phyloP scores from a whole-genome alignment of 331 rosid genomes.

The Dryas integrifolia region DNA sequence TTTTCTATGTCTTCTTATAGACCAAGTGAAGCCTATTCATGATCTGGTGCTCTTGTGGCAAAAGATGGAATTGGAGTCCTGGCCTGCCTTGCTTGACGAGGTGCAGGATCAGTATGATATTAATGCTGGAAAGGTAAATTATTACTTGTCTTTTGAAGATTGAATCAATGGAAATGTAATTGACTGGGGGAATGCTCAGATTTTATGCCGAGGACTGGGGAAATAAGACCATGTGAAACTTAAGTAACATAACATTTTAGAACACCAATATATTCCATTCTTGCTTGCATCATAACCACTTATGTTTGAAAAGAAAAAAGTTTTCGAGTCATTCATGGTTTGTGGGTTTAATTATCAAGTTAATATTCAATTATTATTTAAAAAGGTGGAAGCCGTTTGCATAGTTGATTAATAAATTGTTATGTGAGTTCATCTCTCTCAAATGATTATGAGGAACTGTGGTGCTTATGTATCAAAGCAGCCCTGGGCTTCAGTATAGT shows the following conservation, averaged over 20 bases:
- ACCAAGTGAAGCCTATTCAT: slow-evolving; percentile 51
- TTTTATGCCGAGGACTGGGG: neutral
- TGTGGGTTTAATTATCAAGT: neutral
- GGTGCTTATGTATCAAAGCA: neutral
- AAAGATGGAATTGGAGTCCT: slow-evolving; percentile 66
- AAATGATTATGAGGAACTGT: neutral
- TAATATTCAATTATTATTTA: neutral
- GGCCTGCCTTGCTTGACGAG: slow-evolving; percentile 84
- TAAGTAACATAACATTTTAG: neutral
- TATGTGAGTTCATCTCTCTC: neutral
- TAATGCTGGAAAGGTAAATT: slow-evolving; percentile 73
- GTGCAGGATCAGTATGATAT: slow-evolving; percentile 68
- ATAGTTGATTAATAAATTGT: neutral
- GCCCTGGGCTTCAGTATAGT: neutral
- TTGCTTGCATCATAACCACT: neutral
- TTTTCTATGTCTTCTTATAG: slow-evolving; percentile 35
- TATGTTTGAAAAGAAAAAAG: neutral
- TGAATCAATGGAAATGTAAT: neutral
- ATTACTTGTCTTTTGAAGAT: slow-evolving; percentile 5
- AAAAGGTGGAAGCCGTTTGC: neutral
- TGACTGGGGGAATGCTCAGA: neutral
- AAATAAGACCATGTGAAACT: neutral
- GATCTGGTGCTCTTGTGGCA: slow-evolving; percentile 65
- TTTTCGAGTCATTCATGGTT: neutral
- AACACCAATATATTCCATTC: neutral